Evolutionary conservation across 257 asterid genomes (phyloP).

Genomic region (Fraxinus anomala): DNA sequence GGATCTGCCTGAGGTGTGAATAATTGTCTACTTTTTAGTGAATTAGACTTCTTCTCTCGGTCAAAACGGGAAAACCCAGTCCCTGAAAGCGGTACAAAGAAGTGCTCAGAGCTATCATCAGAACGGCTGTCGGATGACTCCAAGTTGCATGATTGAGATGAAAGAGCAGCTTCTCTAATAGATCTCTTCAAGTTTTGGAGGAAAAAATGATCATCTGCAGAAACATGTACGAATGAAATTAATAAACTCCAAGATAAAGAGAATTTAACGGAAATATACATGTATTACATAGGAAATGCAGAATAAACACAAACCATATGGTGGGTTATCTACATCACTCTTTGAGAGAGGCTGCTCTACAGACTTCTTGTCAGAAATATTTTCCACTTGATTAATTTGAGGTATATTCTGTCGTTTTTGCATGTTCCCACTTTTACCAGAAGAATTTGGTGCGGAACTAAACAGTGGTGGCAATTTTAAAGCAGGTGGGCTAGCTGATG

Average conservation of each 20-base stretch:
- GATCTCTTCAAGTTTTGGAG: conserved; percentile 88
- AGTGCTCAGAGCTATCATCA: conserved; percentile 89
- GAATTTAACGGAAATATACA: conserved; percentile 17
- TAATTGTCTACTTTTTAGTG: conserved; percentile 51
- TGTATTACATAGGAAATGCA: conserved; percentile 19
- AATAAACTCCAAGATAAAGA: conserved; percentile 9
- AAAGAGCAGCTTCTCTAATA: conserved; percentile 94
- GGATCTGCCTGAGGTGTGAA: conserved; percentile 66
- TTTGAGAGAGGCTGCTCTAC: conserved; percentile 52
- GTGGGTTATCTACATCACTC: conserved; percentile 44
- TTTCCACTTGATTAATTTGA: conserved; percentile 55
- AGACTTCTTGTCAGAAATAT: conserved; percentile 50
- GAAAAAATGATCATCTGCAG: conserved; percentile 69
- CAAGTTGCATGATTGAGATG: conserved; percentile 51
- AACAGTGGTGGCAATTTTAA: conserved; percentile 93
- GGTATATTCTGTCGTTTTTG: conserved; percentile 66
- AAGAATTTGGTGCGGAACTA: conserved; percentile 83
- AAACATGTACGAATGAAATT: conserved; percentile 18
- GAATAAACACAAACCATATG: conserved; percentile 56
- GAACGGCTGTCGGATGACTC: conserved; percentile 85
- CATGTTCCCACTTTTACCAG: conserved; percentile 75
- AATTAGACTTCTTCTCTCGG: conserved; percentile 56
- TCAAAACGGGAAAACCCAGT: conserved; percentile 60
- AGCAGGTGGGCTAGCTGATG: conserved; percentile 74
- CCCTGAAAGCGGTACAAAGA: conserved; percentile 78